Evolutionary conservation across 345 rosid species (phyloP), one percentile per base, ranked within the genome.

Genomic region (Limnanthes douglasii): DNA sequence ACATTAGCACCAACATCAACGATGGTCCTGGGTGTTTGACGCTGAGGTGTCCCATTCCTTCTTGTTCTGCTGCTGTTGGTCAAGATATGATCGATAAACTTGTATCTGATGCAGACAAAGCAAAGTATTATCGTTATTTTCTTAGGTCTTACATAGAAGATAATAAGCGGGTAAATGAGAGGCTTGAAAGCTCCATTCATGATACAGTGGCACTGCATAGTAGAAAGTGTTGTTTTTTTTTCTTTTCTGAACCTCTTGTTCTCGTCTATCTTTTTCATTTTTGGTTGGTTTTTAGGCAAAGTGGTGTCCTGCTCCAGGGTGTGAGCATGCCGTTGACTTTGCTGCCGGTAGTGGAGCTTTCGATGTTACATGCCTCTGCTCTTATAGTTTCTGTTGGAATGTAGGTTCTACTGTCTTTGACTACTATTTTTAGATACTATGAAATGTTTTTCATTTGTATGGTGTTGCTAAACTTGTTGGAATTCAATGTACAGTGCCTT

Each of bases 271-370:
- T n/a, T n/a, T n/a, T n/a, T n/a, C n/a, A n/a, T n/a, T n/a, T n/a
- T n/a, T n/a, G n/a, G n/a, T n/a, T n/a, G n/a, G n/a, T n/a, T n/a
- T n/a, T n/a, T 45, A 92, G 99, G 73, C 83, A 56, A 92, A 92
- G 56, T 92, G 96, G 98, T 90, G 96, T 65, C 98, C 98, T 53
- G 98, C 98, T 28, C 94, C 96, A 1, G 96, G 96, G 25, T 92
- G 99, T 11, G 96, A 85, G 23, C 54, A 45, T 59, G 99, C 99
- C 9, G 65, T 92, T 69, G 80, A 81, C 49, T 85, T 77, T 73
- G 54, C 46, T 41, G 71, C 70, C 27, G 94, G 86, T 30, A 45
- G 69, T 65, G 98, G 78, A 56, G 71, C 43, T 43, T 85, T 56
- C 53, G 96, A 84, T 44, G 80, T 90, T 30, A 56, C 73, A 8